Evolutionary conservation across 2,329 filamentous ascomycete species (phyloP), one percentile per base, ranked within the genome.

Genomic region (Pseudocercospora musae): DNA sequence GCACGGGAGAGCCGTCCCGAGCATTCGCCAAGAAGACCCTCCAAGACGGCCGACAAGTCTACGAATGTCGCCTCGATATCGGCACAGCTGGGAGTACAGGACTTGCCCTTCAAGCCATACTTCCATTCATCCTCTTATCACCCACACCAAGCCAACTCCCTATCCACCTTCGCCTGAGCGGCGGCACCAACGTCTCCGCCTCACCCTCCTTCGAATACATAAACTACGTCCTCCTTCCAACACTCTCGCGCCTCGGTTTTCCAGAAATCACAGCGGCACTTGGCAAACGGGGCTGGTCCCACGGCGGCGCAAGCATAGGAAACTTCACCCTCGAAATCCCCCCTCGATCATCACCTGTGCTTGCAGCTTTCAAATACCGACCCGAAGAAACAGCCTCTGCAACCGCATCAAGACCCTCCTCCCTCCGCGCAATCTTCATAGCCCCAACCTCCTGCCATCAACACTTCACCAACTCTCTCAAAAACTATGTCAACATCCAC

Each of bases 181-280:
- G 85, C 5, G 85, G 85, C 7, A 87, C 85, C 0, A 87, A 87
- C 66, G 81, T 84, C 1, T 80, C 80, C 0, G 78, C 76, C 31
- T 81, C 82, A 0, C 84, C 84, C 7, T 84, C 82, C 2, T 80
- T 78, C 68, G 85, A 87, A 54, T 87, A 87, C 67, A 74, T 84
- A 9, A 64, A 74, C 2, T 80, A 86, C 68, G 84, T 87, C 3
- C 76, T 87, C 5, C 68, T 83, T 2, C 85, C 85, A 0, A 83
- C 81, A 60, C 78, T 87, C 21, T 64, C 74, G 1, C 74, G 70
- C 29, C 76, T 87, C 33, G 83, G 84, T 4, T 74, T 86, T 13
- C 81, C 82, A 2, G 66, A 62, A 3, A 77, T 86, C 46, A 69
- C 72, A 0, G 70, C 78, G 2, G 69, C 70, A 1, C 69, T 85